Base-by-base conservation (phyloP, 768 basidiomycete species). In the Terana coerulea region DNA sequence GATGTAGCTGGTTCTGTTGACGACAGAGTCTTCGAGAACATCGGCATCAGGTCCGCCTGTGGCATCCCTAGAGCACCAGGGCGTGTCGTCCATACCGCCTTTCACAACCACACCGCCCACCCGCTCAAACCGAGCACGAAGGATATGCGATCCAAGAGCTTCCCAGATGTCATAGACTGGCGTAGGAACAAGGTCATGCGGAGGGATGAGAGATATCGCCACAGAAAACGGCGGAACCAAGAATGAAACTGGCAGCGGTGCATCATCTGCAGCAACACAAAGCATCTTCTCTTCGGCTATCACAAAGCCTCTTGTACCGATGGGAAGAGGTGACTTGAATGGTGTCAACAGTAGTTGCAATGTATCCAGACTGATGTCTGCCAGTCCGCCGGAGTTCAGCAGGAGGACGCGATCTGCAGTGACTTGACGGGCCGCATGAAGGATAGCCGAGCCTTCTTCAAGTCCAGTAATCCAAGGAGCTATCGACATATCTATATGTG, bases 211-310 rank as follows among this genome's bases (percentile, higher is more conserved):
- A 17, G 62, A 47, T 1, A 65, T 53, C 9, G 76, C 76, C 26
- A 78, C 56, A 5, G 83, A 68, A 54, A 88, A 81, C 2, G 86
- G 86, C 14, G 87, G 87, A 2, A 79, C 60, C 2, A 88, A 68
- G 62, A 77, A 81, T 3, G 68, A 62, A 2, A 78, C 81, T 22
- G 72, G 62, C 26, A 70, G 71, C 19, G 68, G 60, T 7, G 54
- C 52, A 0, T 61, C 59, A 8, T 67, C n/a, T 11, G 47, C 41
- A 64, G 5, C 69, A 61, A n/a, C 55, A 46, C 36, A 74, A 19
- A 43, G 59, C 62, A 22, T 19, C 11, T 28, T 37, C 17, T 17
- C 26, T 7, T 45, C 58, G 15, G 44, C 33, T 6, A 41, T 26
- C 19, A 54, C 31, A 30, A 43, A 48, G 3, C 51, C 55, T 33